Base-by-base conservation (phyloP, 495 filamentous ascomycete species). In the Penicillium cinerascens region DNA sequence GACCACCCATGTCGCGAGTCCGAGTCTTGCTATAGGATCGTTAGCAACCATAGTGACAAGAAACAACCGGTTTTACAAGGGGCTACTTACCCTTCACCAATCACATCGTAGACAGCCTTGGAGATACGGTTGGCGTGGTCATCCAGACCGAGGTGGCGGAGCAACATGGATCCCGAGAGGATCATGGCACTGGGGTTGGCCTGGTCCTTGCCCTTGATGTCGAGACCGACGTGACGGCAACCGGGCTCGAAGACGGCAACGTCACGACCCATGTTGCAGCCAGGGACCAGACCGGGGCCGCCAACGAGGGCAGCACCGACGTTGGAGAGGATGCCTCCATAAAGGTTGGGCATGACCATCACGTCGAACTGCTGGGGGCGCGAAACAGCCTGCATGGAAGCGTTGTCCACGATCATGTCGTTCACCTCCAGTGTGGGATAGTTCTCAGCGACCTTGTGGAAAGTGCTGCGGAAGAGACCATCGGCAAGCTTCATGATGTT, bases 401-500 rank as follows among this genome's bases (percentile, higher is more conserved):
- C 95, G 73, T 98, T 98, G 75, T 98, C 93, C 62, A 98, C 95
- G 69, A 98, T 97, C 92, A 97, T 96, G 74, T 97, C 95, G 75
- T 92, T 93, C 50, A 86, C 85, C 78, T 95, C 89, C 52, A 98
- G 77, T 27, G 89, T 92, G 41, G 93, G 91, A 73, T 92, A 97
- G 66, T 95, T 87, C 74, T 91, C 86, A 44, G 91, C 89, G 58
- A 95, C 84, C 60, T 85, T 83, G 76, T 95, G 87, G 82, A 97
- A 93, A 42, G 93, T 98, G 73, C 86, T 90, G 66, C 93, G 87
- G 86, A 98, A 98, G 52, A 98, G 86, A 76, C 93, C 93, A 65
- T 97, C 93, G 73, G 92, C 92, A 45, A 98, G 80, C 82, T 98
- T 97, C 93, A 98, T 98, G 78, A 98, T 98, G 79, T 97, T 98